These are phyloP conservation scores for Phoma sp. DNA, from an alignment of 2,329 filamentous ascomycete species.

Conservation along the genomic window DNA sequence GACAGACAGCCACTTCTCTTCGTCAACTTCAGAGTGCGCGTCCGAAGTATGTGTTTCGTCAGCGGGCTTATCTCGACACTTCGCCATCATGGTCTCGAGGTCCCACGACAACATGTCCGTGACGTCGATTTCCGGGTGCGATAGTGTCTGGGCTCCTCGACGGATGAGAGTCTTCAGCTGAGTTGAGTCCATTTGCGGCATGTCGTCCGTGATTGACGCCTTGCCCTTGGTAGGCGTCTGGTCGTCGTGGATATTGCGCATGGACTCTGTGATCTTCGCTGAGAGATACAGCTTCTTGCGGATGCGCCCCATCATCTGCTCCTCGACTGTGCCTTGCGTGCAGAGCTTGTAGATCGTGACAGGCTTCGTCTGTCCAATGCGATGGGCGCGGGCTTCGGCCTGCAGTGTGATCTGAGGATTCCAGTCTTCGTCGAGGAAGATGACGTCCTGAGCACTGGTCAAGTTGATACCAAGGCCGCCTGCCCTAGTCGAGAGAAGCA, in stretches of 20 bases:
- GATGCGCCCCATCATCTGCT: conserved; percentile 65
- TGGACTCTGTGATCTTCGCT: conserved; percentile 65
- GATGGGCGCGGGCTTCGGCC: conserved; percentile 61
- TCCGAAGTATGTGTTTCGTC: conserved; percentile 47
- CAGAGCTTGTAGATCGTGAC: conserved; percentile 64
- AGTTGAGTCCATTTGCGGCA: conserved; percentile 59
- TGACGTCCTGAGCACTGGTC: conserved; percentile 60
- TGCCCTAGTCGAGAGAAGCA: conserved; percentile 62
- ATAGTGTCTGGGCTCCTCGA: conserved; percentile 60
- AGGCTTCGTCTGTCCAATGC: conserved; percentile 61
- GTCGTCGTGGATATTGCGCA: conserved; percentile 59
- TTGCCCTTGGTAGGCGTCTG: conserved; percentile 35
- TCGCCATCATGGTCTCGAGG: conserved; percentile 59
- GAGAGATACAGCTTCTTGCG: conserved; percentile 68
- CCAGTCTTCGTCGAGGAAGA: conserved; percentile 64
- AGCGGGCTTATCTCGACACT: conserved; percentile 60
- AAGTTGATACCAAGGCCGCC: conserved; percentile 64
- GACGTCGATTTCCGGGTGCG: conserved; percentile 60
- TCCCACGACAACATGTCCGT: conserved; percentile 66
- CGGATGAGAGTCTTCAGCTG: conserved; percentile 63
- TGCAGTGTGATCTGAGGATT: conserved; percentile 62
- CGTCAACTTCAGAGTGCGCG: conserved; percentile 53
- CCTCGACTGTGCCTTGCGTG: conserved; percentile 63
- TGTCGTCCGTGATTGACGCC: conserved; percentile 50
- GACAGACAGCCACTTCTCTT: conserved; percentile 62